Base-by-base conservation (phyloP, 352 stramenopile genomes). In the Phytophthora tubulina region DNA sequence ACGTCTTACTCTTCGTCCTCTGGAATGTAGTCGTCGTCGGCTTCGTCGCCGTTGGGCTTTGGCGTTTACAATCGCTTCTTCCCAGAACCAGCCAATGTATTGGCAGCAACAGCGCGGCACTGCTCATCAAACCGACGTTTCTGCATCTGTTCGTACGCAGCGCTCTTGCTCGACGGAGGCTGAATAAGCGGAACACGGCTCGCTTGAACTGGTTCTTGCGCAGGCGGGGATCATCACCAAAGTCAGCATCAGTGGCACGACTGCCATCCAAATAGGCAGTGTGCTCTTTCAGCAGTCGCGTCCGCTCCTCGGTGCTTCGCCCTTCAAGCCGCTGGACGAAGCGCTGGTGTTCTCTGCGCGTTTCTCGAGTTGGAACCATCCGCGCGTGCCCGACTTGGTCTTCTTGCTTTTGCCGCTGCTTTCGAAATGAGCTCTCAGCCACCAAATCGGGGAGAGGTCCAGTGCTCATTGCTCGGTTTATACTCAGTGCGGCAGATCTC, bases 1-100 rank as follows among this genome's bases (percentile, higher is more conserved):
- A 38, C 61, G 3, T 67, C 35, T 2, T 59, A 42, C 2, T 63
- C 35, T 0, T 58, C 63, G 4, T 70, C 63, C 2, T 38, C 52
- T 4, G 53, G 35, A 10, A 56, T 4, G 13, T 30, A 66, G 4
- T 62, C 46, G 10, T 7, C 49, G 11, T 67, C 64, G n/a, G n/a
- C n/a, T n/a, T n/a, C n/a, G 10, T 57, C 55, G 10, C 62, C 54
- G n/a, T 49, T 63, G 3, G 42, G 0, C 14, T 51, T 63, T 3
- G 3, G n/a, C 39, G 0, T 39, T 21, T n/a, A n/a, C n/a, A n/a
- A n/a, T n/a, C n/a, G 32, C 14, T 55, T 71, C 36, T 64, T 60
- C 15, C 63, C 46, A 0, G 39, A 56, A 1, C 30, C 45, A 42
- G 38, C 63, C 4, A 42, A 3, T 2, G 53, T 60, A 17, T 71